Conservation (phyloP, 306 rosid species). For the Pterocarpus santalinus region DNA sequence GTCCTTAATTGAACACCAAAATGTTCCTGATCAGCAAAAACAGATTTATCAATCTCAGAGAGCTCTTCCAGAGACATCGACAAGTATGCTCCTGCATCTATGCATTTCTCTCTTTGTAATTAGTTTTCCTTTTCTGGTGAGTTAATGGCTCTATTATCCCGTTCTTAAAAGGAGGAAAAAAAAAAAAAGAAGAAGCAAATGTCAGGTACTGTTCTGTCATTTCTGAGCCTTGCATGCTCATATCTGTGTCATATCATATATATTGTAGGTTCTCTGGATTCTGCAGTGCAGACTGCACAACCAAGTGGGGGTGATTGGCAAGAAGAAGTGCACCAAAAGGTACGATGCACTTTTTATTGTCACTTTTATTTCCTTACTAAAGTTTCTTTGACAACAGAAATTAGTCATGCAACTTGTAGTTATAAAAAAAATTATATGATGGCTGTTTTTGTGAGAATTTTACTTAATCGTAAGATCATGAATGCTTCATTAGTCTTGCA, state of each 20-base stretch:
- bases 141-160: slow-evolving; percentile 23
- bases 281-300: slow-evolving; percentile 75
- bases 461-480: not conserved
- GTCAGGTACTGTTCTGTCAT: slow-evolving; percentile 25
- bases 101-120: slow-evolving; percentile 37
- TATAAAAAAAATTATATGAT: not conserved
- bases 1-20: slow-evolving; percentile 78
- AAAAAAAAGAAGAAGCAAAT: not conserved
- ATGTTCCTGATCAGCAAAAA: slow-evolving; percentile 81
- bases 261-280: slow-evolving; percentile 78
- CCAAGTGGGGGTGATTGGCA: slow-evolving; percentile 82
- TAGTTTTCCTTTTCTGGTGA: slow-evolving; percentile 14
- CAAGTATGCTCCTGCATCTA: slow-evolving; percentile 63
- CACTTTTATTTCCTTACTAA: slow-evolving; percentile 5
- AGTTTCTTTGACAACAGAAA: slow-evolving; percentile 24
- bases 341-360: slow-evolving; percentile 48
- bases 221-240: slow-evolving; percentile 34
- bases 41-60: slow-evolving; percentile 84
- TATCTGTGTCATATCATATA: slow-evolving; percentile 25
- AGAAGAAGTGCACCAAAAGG: slow-evolving; percentile 88
- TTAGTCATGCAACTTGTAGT: not conserved
- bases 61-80: slow-evolving; percentile 78
- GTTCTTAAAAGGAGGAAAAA: not conserved
- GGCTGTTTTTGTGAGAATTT: not conserved
- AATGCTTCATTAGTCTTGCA: slow-evolving; percentile 11